Evolutionary conservation across 2,329 filamentous ascomycete species (phyloP).

Genomic region (Fusarium liriodendri): DNA sequence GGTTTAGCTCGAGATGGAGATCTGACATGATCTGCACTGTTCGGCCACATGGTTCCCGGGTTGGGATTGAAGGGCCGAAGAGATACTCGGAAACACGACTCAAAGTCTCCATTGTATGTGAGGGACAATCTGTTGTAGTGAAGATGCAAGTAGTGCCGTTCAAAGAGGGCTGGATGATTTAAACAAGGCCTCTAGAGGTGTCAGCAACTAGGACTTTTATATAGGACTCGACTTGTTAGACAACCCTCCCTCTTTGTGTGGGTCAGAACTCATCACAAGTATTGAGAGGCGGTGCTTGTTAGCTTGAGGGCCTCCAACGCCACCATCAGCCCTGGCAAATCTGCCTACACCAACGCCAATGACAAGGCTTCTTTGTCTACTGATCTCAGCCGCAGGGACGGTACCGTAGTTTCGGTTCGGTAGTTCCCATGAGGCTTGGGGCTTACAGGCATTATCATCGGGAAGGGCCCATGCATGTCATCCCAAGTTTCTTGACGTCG

Average conservation of each 20-base stretch:
- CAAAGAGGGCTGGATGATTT: background rate
- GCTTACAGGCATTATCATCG: background rate
- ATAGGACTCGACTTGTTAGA: constrained; percentile 19
- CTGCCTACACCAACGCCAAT: constrained; percentile 22
- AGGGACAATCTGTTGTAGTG: background rate
- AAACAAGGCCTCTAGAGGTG: background rate
- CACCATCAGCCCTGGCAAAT: constrained; percentile 25
- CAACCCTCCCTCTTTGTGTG: constrained; percentile 9
- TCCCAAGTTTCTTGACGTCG: background rate
- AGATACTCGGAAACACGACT: constrained; percentile 35
- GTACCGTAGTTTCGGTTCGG: constrained; percentile 1
- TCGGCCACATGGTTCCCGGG: constrained; percentile 33
- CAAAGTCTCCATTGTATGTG: constrained; percentile 23
- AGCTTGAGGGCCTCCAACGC: constrained; percentile 35
- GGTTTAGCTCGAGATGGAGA: constrained; percentile 60
- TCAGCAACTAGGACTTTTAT: constrained; percentile 21
- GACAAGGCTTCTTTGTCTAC: background rate
- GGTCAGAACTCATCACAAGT: constrained; percentile 13
- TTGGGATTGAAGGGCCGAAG: constrained; percentile 23
- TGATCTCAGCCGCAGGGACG: background rate
- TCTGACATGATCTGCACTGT: constrained; percentile 58
- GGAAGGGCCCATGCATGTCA: background rate
- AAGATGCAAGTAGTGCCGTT: background rate
- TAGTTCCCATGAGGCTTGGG: constrained; percentile 11
- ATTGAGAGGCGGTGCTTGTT: constrained; percentile 31